phyloP scores from a whole-genome alignment of 306 rosid species.

The Quercus bicolor region DNA sequence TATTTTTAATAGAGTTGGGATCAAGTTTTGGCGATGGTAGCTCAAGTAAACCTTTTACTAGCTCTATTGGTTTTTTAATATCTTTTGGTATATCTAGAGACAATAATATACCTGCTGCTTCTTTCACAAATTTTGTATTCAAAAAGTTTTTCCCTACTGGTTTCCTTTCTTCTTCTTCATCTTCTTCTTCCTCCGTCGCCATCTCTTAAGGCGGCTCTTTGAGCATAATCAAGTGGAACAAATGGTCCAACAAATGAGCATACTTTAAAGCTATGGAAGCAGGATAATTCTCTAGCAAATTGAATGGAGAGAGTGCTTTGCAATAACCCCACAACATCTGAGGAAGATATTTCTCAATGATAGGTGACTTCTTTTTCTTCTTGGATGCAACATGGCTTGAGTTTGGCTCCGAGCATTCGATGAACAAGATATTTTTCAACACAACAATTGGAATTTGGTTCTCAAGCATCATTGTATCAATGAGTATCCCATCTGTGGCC shows the following conservation, averaged over 20 bases:
- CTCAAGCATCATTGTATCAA: constrained; percentile 30
- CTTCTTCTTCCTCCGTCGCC: no score
- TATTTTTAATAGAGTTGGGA: background rate
- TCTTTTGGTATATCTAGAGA: background rate
- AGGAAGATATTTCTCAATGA: background rate
- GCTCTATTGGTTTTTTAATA: background rate
- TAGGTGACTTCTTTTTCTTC: background rate
- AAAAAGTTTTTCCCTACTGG: no score
- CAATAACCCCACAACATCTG: constrained; percentile 19
- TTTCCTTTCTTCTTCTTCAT: no score
- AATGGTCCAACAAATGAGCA: constrained; percentile 27
- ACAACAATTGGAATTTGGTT: constrained; percentile 24
- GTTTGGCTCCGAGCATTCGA: background rate
- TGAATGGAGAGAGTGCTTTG: constrained; percentile 1
- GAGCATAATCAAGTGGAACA: background rate
- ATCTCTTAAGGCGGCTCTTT: background rate
- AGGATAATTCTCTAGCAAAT: background rate
- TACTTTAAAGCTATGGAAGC: background rate
- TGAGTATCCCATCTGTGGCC: constrained; percentile 5
- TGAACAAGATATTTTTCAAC: background rate
- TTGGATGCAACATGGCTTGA: no score
- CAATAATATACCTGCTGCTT: background rate
- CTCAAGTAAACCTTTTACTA: background rate
- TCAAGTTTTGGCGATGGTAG: background rate
- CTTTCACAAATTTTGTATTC: background rate